Conservation (phyloP, 208 protist genomes). For the Leishmania tarentolae region DNA sequence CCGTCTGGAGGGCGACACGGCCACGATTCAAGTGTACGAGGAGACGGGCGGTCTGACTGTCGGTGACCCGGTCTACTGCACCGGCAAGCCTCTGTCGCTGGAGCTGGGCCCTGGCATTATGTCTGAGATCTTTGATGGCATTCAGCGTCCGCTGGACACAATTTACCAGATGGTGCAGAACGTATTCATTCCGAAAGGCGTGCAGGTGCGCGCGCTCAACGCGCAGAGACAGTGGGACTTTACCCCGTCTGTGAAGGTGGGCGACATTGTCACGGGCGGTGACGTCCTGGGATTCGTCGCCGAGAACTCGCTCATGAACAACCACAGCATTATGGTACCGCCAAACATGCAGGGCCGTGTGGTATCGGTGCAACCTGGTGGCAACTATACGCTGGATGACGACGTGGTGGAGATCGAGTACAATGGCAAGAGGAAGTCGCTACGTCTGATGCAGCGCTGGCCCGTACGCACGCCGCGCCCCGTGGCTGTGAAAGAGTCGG, state of each 20-base stretch:
- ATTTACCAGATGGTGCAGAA: constrained; percentile 96
- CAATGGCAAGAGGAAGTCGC: constrained; percentile 85
- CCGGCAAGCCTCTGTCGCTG: constrained; percentile 99
- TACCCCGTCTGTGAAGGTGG: constrained; percentile 93
- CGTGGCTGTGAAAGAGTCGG: constrained; percentile 95
- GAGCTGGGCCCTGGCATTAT: constrained; percentile 99
- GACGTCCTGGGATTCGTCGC: constrained; percentile 97
- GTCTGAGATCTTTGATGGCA: constrained; percentile 99
- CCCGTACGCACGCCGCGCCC: constrained; percentile 96
- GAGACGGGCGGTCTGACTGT: constrained; percentile 99
- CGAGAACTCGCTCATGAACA: constrained; percentile 97
- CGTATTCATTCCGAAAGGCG: constrained; percentile 99
- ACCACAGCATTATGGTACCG: constrained; percentile 98
- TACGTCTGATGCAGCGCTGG: constrained; percentile 97
- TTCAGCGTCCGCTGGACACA: constrained; percentile 99
- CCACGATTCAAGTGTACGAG: constrained; percentile 99
- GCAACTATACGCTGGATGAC: constrained; percentile 95
- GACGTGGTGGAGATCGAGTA: constrained; percentile 93
- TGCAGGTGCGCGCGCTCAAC: constrained; percentile 96
- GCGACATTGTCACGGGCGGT: constrained; percentile 96
- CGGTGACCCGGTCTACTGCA: constrained; percentile 99
- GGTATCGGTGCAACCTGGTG: constrained; percentile 91
- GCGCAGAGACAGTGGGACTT: constrained; percentile 96
- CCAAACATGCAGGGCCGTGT: constrained; percentile 94
- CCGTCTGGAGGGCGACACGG: constrained; percentile 98